Evolutionary conservation across 2,329 filamentous ascomycete genomes (phyloP).

Genomic region (Sordariomycetes sp.): DNA sequence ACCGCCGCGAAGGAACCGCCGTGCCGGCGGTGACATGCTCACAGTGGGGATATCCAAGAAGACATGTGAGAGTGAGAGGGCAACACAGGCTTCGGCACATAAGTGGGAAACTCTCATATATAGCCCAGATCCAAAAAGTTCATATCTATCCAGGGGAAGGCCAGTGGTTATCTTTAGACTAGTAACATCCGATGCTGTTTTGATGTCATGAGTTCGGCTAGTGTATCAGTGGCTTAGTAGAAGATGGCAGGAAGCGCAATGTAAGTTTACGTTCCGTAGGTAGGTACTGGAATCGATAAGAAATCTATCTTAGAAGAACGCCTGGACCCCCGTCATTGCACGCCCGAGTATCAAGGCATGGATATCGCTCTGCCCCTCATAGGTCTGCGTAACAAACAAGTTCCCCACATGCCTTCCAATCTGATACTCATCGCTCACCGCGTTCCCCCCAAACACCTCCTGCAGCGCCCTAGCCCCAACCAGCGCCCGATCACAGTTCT

Average conservation of each 20-base stretch:
- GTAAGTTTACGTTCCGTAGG: too few species aligned
- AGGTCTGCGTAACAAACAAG: slow-evolving; percentile 92
- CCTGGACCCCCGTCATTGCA: slow-evolving; percentile 63
- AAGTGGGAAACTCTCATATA: too few species aligned
- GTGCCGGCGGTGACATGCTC: neutral
- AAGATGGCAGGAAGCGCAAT: too few species aligned
- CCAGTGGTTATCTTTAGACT: too few species aligned
- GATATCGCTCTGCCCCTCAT: slow-evolving; percentile 97
- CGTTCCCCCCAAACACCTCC: slow-evolving; percentile 95
- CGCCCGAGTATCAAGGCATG: slow-evolving; percentile 61
- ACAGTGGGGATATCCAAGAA: too few species aligned
- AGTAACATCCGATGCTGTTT: too few species aligned
- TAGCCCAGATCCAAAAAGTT: too few species aligned
- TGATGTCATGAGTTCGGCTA: too few species aligned
- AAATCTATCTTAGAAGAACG: slow-evolving; percentile 48
- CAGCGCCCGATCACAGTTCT: slow-evolving; percentile 89
- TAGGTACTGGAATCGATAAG: too few species aligned
- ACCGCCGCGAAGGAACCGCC: neutral
- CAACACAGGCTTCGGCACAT: too few species aligned
- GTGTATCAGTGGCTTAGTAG: too few species aligned
- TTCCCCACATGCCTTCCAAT: slow-evolving; percentile 94
- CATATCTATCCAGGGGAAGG: too few species aligned
- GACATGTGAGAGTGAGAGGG: neutral
- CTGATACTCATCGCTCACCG: slow-evolving; percentile 92
- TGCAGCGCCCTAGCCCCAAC: slow-evolving; percentile 69